Evolutionary conservation across 2,329 filamentous ascomycete species (phyloP), one percentile per base, ranked within the genome.

Genomic region (Onygena corvina): DNA sequence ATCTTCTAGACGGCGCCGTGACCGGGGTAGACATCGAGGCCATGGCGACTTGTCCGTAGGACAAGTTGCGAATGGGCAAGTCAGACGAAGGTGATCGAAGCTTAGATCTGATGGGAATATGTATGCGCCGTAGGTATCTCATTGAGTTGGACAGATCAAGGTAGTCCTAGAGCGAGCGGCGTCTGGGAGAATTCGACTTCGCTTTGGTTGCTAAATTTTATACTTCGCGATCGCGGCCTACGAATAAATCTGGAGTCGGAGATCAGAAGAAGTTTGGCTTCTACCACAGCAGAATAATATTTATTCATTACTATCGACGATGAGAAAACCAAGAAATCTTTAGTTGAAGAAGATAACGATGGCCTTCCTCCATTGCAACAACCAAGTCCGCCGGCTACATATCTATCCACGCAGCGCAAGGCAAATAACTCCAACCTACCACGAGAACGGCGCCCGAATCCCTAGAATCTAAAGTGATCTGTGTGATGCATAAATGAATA

Each of bases 1-100:
- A 48, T 50, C 61, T 66, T 48, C 57, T 80, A 7, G 3, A 25
- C 14, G 20, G 21, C 11, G 21, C 38, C 9, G 14, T 23, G 11
- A 23, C n/a, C 12, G 35, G 4, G 20, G 21, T 18, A n/a, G 38
- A 20, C 11, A 6, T 42, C 8, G 38, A 27, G 23, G 38, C 21
- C 38, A 42, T 42, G 4, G 9, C 38, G 9, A 8, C 16, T 42
- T 27, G 8, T 25, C 38, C 14, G 16, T 42, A 27, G 21, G 23
- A 7, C 11, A 6, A 11, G 14, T 14, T 6, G 5, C 25, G n/a
- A 5, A n/a, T 2, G 4, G 7, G 14, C 27, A 25, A 14, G 18
- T 20, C 27, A 12, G 38, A 14, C 16, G 21, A n/a, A 6, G 11
- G 21, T n/a, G 21, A 42, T 12, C 6, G 23, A 8, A 42, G 6